Percentiles rank a stretch among this genome's conserved stretches.
These are phyloP conservation scores for Chrysanthemum seticuspe DNA, from an alignment of 129 eudicot genomes.

Conservation along the genomic window DNA sequence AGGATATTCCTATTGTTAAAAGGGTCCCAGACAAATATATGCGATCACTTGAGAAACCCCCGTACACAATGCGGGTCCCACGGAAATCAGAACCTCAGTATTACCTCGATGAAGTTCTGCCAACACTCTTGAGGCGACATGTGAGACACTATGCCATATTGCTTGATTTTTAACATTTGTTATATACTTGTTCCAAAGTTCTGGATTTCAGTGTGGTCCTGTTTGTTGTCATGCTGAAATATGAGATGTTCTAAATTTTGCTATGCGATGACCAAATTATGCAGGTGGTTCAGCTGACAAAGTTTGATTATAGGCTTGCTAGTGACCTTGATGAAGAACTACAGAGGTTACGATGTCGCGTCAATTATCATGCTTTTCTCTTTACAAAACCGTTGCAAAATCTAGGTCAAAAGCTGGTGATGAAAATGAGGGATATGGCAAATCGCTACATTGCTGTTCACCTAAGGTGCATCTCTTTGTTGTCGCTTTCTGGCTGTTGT, in stretches of 20 bases:
- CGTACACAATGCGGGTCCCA: conserved; percentile 94
- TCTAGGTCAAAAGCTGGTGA: conserved; percentile 71
- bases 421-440: conserved; percentile 76
- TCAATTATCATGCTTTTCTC: conserved; percentile 85
- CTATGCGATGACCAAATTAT: conserved; percentile 15
- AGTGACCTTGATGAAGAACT: conserved; percentile 75
- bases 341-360: conserved; percentile 92
- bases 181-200: not conserved
- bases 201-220: not conserved
- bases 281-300: conserved; percentile 96
- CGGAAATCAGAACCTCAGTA: conserved; percentile 90
- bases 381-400: conserved; percentile 71
- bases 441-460: conserved; percentile 87
- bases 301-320: conserved; percentile 94
- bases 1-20: conserved; percentile 77
- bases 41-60: conserved; percentile 91
- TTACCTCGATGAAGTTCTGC: conserved; percentile 83
- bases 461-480: conserved; percentile 59
- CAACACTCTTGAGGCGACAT: conserved; percentile 81
- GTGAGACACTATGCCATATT: conserved; percentile 45
- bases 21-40: conserved; percentile 84
- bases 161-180: conserved; percentile 10
- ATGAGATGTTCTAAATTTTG: conserved; percentile 14
- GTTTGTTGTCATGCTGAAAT: conserved; percentile 15
- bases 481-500: not conserved